Evolutionary conservation across 495 filamentous ascomycete genomes (phyloP).

Genomic region (Daldinia concentrica): DNA sequence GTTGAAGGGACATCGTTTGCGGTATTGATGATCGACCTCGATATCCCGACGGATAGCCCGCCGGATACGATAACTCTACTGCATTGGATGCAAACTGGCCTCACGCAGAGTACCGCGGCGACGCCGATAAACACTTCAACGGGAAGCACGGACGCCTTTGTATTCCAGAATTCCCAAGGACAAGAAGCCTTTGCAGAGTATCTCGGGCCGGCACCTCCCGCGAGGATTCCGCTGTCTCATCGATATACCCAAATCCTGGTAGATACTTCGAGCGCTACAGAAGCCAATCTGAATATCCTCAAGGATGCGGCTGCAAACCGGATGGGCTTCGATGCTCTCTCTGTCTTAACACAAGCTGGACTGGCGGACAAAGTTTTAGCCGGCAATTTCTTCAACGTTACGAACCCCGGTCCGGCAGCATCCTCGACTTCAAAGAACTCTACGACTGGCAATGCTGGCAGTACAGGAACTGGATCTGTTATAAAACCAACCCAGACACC

Average conservation of each 20-base stretch:
- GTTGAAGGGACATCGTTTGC: constrained; percentile 46
- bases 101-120: constrained; percentile 47
- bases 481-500: constrained; percentile 20
- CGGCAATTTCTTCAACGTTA: constrained; percentile 58
- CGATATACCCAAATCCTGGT: constrained; percentile 54
- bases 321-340: constrained; percentile 44
- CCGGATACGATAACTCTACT: constrained; percentile 51
- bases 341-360: constrained; percentile 45
- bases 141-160: constrained; percentile 45
- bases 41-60: constrained; percentile 54
- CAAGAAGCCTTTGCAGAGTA: constrained; percentile 46
- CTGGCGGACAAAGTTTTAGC: constrained; percentile 50
- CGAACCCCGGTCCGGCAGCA: constrained; percentile 51
- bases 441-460: constrained; percentile 23
- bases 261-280: constrained; percentile 48
- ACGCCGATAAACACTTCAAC: constrained; percentile 44
- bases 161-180: constrained; percentile 45
- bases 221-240: constrained; percentile 53
- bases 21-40: constrained; percentile 55
- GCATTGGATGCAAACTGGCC: constrained; percentile 56
- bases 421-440: constrained; percentile 22
- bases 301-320: constrained; percentile 44
- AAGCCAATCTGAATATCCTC: constrained; percentile 39
- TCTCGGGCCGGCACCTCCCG: constrained; percentile 52
- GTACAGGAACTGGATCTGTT: constrained; percentile 22